Evolutionary conservation across 1,139 yeast species (phyloP).

Genomic region (Entelexis paramagnoliae): DNA sequence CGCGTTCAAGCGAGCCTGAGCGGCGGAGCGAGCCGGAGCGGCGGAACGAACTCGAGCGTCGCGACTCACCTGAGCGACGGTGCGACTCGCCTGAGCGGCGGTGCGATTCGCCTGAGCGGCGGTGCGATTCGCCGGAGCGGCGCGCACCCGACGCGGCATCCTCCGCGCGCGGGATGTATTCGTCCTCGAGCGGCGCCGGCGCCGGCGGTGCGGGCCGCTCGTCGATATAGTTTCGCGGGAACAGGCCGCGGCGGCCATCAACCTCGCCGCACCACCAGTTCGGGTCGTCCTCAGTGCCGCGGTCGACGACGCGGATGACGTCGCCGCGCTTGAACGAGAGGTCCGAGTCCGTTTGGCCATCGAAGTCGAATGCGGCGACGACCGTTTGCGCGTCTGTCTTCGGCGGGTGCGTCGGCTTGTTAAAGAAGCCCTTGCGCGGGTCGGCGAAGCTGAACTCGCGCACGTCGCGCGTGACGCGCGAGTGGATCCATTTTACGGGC

Average conservation of each 20-base stretch:
- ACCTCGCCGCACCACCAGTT: conserved; percentile 55
- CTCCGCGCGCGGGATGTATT: conserved; percentile 7
- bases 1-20: not conserved
- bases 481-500: conserved; percentile 16
- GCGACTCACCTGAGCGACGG: not conserved
- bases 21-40: not conserved
- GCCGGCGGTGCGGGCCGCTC: conserved; percentile 4
- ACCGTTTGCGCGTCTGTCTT: conserved; percentile 21
- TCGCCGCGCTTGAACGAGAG: conserved; percentile 44
- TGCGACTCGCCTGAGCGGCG: too few relatives aligned
- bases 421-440: conserved; percentile 19
- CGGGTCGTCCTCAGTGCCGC: conserved; percentile 34
- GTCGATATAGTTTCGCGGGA: conserved; percentile 47
- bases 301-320: conserved; percentile 37
- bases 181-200: conserved; percentile 6
- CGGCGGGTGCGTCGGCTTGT: conserved; percentile 15
- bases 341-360: conserved; percentile 40
- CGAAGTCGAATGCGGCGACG: conserved; percentile 32
- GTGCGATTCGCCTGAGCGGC: not conserved
- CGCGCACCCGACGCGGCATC: not conserved
- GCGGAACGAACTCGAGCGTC: not conserved
- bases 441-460: conserved; percentile 15
- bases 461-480: conserved; percentile 12
- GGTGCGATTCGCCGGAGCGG: not conserved
- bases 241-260: conserved; percentile 41